Conservation (phyloP, 139 green algal species). For the Haematococcus lacustris region DNA sequence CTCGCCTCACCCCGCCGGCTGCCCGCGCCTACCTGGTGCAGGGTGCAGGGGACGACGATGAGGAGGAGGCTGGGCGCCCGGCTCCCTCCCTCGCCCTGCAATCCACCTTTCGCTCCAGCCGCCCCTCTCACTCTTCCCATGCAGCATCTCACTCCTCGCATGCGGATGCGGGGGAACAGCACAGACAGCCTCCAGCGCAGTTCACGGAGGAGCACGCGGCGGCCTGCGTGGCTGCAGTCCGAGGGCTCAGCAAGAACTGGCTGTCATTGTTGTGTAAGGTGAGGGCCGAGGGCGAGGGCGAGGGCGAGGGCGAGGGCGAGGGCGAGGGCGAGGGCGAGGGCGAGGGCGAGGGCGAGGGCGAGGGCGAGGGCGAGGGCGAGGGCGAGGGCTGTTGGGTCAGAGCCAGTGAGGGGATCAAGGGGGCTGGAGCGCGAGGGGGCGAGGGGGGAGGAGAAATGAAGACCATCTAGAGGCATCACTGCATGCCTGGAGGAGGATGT, state of each 20-base stretch:
- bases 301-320: background rate
- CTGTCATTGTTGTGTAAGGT: constrained; percentile 76
- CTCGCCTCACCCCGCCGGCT: too few relatives aligned
- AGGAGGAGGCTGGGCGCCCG: too few relatives aligned
- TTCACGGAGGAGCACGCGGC: constrained; percentile 24
- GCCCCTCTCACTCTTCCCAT: background rate
- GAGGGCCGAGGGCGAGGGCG: background rate
- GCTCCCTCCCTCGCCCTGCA: too few relatives aligned
- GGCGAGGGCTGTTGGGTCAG: background rate
- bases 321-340: background rate
- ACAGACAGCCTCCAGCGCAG: constrained; percentile 15
- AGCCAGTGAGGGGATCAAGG: background rate
- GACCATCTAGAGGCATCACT: background rate
- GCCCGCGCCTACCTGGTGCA: background rate
- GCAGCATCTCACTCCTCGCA: constrained; percentile 10
- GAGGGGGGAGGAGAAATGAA: background rate
- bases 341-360: background rate
- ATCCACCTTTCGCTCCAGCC: too few relatives aligned
- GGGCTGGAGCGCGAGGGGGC: background rate
- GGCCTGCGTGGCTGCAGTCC: constrained; percentile 47
- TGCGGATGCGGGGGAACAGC: constrained; percentile 11
- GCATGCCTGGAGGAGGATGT: too few relatives aligned
- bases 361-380: background rate
- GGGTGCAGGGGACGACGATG: background rate
- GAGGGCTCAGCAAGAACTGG: constrained; percentile 63